phyloP scores from a whole-genome alignment of 768 basidiomycete genomes.

The Naganishia kalamii region DNA sequence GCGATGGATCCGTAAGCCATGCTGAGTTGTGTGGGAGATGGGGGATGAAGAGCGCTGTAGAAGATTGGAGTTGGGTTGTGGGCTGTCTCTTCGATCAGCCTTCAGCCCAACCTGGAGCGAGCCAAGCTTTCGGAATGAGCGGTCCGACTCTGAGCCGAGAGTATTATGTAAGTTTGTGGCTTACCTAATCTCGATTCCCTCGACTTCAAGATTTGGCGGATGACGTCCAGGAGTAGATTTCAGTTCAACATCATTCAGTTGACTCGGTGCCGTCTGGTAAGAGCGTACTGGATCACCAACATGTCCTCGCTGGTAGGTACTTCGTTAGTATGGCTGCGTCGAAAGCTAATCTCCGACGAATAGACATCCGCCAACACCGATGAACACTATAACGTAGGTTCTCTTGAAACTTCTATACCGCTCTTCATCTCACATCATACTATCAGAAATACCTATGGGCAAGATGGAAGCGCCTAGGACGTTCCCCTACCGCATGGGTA shows the following conservation, averaged over 20 bases:
- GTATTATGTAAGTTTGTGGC: no score
- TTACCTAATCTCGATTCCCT: not conserved
- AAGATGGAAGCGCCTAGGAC: conserved; percentile 1
- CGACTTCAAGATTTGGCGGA: not conserved
- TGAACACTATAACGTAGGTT: conserved; percentile 8
- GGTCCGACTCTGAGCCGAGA: no score
- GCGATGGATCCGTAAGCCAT: conserved; percentile 63
- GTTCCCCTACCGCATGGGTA: not conserved
- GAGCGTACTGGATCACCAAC: no score
- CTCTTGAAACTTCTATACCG: no score
- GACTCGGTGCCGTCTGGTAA: no score
- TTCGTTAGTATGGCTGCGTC: not conserved
- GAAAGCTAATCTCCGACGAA: not conserved
- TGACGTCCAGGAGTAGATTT: conserved; percentile 15
- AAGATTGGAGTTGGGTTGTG: no score
- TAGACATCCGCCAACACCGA: not conserved
- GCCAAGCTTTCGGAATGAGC: no score
- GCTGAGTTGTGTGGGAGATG: not conserved
- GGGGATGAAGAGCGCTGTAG: not conserved
- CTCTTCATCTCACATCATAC: no score
- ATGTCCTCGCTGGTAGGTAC: not conserved
- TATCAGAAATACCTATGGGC: conserved; percentile 9
- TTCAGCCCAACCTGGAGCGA: no score
- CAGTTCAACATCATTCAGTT: conserved; percentile 3
- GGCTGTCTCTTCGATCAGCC: no score